Evolutionary conservation across 1,284 basidiomycete genomes (phyloP), one percentile per base, ranked within the genome.

Genomic region (Puccinia horiana): DNA sequence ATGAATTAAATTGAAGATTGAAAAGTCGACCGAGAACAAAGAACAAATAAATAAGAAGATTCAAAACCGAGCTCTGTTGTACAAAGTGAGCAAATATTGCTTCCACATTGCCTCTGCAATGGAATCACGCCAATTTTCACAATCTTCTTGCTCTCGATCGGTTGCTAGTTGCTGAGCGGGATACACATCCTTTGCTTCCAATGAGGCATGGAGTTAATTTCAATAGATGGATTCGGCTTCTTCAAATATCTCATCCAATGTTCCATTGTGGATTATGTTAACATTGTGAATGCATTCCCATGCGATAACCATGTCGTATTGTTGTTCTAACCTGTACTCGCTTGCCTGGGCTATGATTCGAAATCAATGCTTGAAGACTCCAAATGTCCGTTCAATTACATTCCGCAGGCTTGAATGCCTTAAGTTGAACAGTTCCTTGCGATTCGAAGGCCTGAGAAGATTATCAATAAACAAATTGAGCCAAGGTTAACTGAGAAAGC

Each of bases 321-420:
- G 37, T 26, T 54, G 42, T 29, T 73, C 42, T 4, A 73, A 23
- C 29, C 4, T 8, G 37, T 73, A 73, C 20, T 73, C 37, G 1
- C 5, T 49, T 4, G 49, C 16, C 3, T 1, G 26, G 1, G 29
- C 23, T 11, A 54, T 8, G 37, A 47, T 49, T 9, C 26, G 1
- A 29, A 73, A 73, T 47, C 42, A n/a, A 6, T 49, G 42, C 49
- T 73, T 73, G 29, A 54, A 49, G 11, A 73, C 70, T 6, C 70
- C 70, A 49, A 73, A 73, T 1, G 12, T 73, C 23, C 44, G 9
- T 35, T 73, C 70, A 73, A 73, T 29, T 1, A 47, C n/a, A n/a
- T 54, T 54, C 11, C 70, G 8, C n/a, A 49, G 2, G 40, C 26
- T 67, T 56, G 61, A 63, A 63, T 63, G 61, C 4, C 61, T 11